Conservation (phyloP, 179 eudicot genomes). For the Spergularia azorica region DNA sequence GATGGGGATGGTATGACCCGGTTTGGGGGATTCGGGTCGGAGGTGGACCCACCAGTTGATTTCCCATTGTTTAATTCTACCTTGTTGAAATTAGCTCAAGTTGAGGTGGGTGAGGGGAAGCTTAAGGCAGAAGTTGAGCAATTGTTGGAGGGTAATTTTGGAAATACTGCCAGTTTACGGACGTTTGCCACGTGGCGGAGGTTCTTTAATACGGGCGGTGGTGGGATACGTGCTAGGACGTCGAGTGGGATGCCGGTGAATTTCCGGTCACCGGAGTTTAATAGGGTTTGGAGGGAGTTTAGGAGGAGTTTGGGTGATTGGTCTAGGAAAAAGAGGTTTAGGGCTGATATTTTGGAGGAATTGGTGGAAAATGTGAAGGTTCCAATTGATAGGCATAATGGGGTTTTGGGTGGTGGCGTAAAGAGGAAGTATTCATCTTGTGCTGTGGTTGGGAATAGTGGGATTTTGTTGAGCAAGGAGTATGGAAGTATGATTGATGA, state of each 20-base stretch:
- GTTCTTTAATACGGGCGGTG: conserved; percentile 23
- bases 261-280: conserved; percentile 51
- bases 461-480: conserved; percentile 62
- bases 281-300: conserved; percentile 43
- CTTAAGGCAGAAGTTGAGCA: conserved; percentile 57
- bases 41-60: conserved; percentile 1
- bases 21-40: conserved; percentile 12
- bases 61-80: conserved; percentile 58
- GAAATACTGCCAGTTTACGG: conserved; percentile 37
- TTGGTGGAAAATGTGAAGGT: conserved; percentile 41
- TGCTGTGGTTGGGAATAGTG: conserved; percentile 93
- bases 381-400: conserved; percentile 37
- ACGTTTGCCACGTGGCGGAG: conserved; percentile 50
- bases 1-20: conserved; percentile 20
- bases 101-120: conserved; percentile 51
- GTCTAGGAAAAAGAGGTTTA: conserved; percentile 51
- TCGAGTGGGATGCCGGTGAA: conserved; percentile 41
- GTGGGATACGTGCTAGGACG: conserved; percentile 33
- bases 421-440: conserved; percentile 53
- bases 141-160: conserved; percentile 55
- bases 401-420: conserved; percentile 2
- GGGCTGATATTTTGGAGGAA: conserved; percentile 49
- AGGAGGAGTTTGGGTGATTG: conserved; percentile 53
- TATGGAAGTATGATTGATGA: conserved; percentile 63
- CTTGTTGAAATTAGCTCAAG: conserved; percentile 54